These are phyloP conservation scores for Fusarium sp. DNA, from an alignment of 2,329 filamentous ascomycete species.

Conservation along the genomic window DNA sequence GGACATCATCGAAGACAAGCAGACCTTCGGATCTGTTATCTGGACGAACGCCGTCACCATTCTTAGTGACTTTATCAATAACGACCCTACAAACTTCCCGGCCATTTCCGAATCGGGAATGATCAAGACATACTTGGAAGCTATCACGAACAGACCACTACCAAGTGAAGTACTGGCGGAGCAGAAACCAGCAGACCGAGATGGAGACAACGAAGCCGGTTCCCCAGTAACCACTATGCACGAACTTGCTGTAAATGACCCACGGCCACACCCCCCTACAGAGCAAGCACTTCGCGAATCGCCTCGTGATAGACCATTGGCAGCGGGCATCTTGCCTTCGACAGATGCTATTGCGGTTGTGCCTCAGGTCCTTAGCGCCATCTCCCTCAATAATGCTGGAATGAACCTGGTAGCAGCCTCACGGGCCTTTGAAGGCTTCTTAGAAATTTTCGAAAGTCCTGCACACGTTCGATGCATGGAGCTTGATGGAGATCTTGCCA, in stretches of 20 bases:
- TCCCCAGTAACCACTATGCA: slow-evolving; percentile 56
- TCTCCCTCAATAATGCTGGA: slow-evolving; percentile 89
- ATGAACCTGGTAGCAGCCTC: slow-evolving; percentile 90
- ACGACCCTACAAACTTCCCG: slow-evolving; percentile 96
- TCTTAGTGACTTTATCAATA: slow-evolving; percentile 96
- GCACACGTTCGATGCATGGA: slow-evolving; percentile 88
- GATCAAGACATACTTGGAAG: slow-evolving; percentile 85
- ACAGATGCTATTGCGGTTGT: slow-evolving; percentile 89
- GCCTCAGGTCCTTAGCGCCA: slow-evolving; percentile 89
- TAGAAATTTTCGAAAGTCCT: slow-evolving; percentile 96
- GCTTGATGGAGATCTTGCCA: slow-evolving; percentile 75
- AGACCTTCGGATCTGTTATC: slow-evolving; percentile 87
- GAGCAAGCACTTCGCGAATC: slow-evolving; percentile 61
- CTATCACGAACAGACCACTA: slow-evolving; percentile 72
- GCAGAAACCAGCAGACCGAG: slow-evolving; percentile 48
- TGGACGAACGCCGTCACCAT: slow-evolving; percentile 96
- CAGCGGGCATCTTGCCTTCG: slow-evolving; percentile 84
- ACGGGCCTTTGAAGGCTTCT: slow-evolving; percentile 83
- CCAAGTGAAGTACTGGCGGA: slow-evolving; percentile 48
- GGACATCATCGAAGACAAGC: slow-evolving; percentile 82
- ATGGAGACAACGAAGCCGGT: slow-evolving; percentile 50
- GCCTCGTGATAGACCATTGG: slow-evolving; percentile 60
- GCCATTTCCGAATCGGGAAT: slow-evolving; percentile 95
- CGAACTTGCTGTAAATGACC: slow-evolving; percentile 52
- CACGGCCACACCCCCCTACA: slow-evolving; percentile 65